These are phyloP conservation scores for Rosa chinensis DNA, from an alignment of 306 rosid species.

Conservation along the genomic window DNA sequence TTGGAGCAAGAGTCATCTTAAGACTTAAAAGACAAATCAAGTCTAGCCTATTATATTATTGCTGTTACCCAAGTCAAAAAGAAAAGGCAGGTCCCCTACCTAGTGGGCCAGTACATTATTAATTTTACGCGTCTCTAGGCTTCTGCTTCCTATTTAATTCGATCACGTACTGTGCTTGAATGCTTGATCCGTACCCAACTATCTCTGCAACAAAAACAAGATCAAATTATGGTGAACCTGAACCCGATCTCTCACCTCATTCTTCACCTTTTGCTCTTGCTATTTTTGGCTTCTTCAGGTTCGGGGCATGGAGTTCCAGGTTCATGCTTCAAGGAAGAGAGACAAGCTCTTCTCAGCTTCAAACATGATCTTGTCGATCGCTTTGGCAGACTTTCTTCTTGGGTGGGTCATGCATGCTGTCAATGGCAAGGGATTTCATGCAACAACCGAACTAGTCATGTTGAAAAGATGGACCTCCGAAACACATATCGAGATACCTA, in stretches of 20 bases:
- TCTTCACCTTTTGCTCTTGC: background rate
- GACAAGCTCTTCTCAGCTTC: background rate
- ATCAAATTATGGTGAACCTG: background rate
- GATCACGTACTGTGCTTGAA: too few species aligned
- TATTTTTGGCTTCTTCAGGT: background rate
- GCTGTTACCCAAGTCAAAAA: too few species aligned
- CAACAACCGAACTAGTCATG: background rate
- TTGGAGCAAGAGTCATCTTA: too few species aligned
- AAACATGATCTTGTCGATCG: background rate
- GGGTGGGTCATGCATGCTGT: background rate
- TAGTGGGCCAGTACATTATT: too few species aligned
- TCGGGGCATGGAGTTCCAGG: background rate
- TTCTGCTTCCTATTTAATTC: too few species aligned
- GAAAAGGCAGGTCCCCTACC: too few species aligned
- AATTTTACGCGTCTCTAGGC: too few species aligned
- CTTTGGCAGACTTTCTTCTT: slow-evolving; percentile 3
- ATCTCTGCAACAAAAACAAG: too few species aligned
- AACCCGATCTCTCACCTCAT: background rate
- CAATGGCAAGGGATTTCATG: slow-evolving; percentile 16
- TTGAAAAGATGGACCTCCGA: background rate
- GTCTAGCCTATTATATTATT: too few species aligned
- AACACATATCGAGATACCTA: background rate
- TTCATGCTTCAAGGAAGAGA: background rate
- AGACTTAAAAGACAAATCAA: too few species aligned
- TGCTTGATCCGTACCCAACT: too few species aligned